Base-by-base conservation (phyloP, 106 monocot genomes). In the Allium fistulosum region DNA sequence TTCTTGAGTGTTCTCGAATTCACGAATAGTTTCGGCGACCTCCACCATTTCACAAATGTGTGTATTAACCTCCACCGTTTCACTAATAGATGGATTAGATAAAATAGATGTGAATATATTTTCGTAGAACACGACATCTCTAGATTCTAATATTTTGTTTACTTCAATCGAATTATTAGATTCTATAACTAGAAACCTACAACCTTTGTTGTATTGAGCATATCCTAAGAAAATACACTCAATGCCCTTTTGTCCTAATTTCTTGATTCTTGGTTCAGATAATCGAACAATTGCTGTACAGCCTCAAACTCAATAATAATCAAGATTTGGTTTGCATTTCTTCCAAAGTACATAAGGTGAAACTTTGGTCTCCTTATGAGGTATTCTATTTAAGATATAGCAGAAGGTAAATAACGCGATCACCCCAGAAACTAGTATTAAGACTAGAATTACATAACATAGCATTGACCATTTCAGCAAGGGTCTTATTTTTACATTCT, bases 141-240 rank as follows among this genome's bases (percentile, higher is more conserved):
- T n/a, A 50, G 16, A 67, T 8, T 67, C 49, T 1, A 67, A 51
- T 8, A 67, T 67, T 3, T 0, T 51, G 26, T 67, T 15, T 6
- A 67, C 17, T 1, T 4, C 7, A 7, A 16, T 8, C 18, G 48
- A 67, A 61, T 61, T 18, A 61, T 61, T 50, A 67, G 51, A 2
- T 51, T 67, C 66, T 7, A 67, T 67, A 0, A 67, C n/a, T 8
- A 51, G 46, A 58, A 70, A 70, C 46, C 0, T 14, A 58, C 17
- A 26, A 37, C 55, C 17, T 0, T 46, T 70, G 52, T 37, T 58
- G 26, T 58, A 11, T 45, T 15, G 11, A n/a, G 37, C 16, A 48
- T 70, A 58, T 46, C 58, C 58, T 15, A 70, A n/a, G 7, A 70
- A 70, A 52, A 70, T 59, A 45, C 57, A 58, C 18, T 70, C 22